phyloP scores from a whole-genome alignment of 2,329 filamentous ascomycete genomes.

The Corinectria fuckeliana region DNA sequence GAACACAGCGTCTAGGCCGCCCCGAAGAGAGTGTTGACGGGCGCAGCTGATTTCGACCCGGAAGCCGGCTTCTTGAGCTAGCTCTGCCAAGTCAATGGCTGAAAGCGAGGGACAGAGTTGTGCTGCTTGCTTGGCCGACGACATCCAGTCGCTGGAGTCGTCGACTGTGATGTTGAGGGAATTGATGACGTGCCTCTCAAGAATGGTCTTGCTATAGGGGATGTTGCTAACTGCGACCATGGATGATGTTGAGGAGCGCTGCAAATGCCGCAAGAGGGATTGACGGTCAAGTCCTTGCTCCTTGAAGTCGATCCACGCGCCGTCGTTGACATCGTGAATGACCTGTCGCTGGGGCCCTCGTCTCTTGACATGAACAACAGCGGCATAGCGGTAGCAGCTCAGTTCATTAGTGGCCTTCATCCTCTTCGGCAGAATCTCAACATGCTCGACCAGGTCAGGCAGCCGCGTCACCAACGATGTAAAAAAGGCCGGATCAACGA shows the following conservation, averaged over 20 bases:
- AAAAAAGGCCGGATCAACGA: conserved; percentile 30
- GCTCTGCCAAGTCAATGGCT: conserved; percentile 23
- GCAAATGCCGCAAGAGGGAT: conserved; percentile 20
- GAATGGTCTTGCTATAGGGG: conserved; percentile 40
- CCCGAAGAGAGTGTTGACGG: conserved; percentile 40
- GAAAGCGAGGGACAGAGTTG: conserved; percentile 14
- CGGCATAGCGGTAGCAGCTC: neutral
- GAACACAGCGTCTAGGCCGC: conserved; percentile 39
- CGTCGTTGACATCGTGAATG: conserved; percentile 15
- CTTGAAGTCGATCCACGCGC: conserved; percentile 32
- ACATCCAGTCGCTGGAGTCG: conserved; percentile 19
- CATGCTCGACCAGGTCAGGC: neutral
- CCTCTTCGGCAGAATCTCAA: neutral
- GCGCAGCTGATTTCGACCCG: conserved; percentile 55
- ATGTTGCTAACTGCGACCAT: conserved; percentile 34
- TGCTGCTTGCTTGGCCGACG: neutral
- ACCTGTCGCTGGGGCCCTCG: neutral
- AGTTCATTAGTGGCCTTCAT: neutral
- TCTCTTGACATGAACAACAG: conserved; percentile 28
- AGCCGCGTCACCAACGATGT: neutral
- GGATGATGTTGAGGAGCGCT: neutral
- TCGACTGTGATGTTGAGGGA: neutral
- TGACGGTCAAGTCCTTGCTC: conserved; percentile 6
- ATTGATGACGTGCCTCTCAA: conserved; percentile 32
- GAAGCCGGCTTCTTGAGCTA: conserved; percentile 48